Evolutionary conservation across 2,329 filamentous ascomycete species (phyloP), one percentile per base, ranked within the genome.

Genomic region (Knoxdaviesia proteae): DNA sequence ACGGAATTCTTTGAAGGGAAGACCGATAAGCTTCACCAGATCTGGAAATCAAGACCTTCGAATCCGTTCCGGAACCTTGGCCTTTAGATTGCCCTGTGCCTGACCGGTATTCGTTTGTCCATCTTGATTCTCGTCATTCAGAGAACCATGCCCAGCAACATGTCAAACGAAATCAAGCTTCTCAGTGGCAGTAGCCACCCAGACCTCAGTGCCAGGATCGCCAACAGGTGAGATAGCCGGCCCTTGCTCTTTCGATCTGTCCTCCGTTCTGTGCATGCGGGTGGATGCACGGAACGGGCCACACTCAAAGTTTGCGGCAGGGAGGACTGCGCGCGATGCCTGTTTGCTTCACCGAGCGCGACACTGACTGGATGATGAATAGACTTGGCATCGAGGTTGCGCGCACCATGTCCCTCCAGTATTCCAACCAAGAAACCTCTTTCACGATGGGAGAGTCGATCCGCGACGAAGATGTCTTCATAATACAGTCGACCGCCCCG

Each of bases 401-500:
- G 48, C 83, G 83, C 64, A 82, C 81, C 39, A 73, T 84, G 65
- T 80, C 79, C 49, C 67, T 88, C 47, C 83, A 87, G 57, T 86
- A 87, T 63, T 87, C 82, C 40, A 88, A 88, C 59, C 80, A 84
- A 54, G 82, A 90, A 58, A 87, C 80, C 42, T 84, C 79, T 51
- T 86, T 96, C 45, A 94, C 86, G 20, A 92, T 94, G 53, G 87
- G 88, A 57, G 88, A 96, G 65, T 92, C 83, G 48, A 88, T 96
- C 44, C 74, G 88, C 61, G 88, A 96, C 58, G 88, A 96, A 69
- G 88, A 96, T 74, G 47, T 94, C 56, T 96, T 94, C 65, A 93
- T 96, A 53, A 69, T 96, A 47, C 88, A 96, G 63, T 94, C 88
- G 30, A 94, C 90, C 40, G 80, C 83, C 36, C 88, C 88, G 2